Evolutionary conservation across 164 flowering plant genomes (phyloP).

Genomic region (Nymphaea colorata): DNA sequence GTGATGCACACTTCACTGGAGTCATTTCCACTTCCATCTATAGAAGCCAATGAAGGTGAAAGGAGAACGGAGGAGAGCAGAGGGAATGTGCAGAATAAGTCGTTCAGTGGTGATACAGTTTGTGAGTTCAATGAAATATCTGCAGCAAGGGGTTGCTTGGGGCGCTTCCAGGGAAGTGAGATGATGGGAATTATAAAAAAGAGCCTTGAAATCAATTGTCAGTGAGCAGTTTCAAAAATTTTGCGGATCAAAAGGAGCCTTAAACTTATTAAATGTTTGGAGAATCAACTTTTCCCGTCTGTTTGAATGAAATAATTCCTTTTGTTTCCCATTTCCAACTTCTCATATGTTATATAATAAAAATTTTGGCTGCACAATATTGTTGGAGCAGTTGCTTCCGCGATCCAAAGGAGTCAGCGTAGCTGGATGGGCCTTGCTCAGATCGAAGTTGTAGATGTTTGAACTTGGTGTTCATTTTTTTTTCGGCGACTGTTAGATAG

Average conservation of each 20-base stretch:
- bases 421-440: too few species aligned
- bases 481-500: too few species aligned
- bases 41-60: conserved; percentile 26
- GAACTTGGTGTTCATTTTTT: too few species aligned
- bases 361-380: too few species aligned
- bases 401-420: too few species aligned
- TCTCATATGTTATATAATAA: too few species aligned
- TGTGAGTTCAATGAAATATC: conserved; percentile 59
- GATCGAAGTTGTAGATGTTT: too few species aligned
- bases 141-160: conserved; percentile 88
- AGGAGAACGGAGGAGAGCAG: conserved; percentile 3
- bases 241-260: background rate
- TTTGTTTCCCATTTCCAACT: too few species aligned
- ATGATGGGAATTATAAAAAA: conserved; percentile 87
- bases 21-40: conserved; percentile 74
- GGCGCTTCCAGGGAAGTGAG: conserved; percentile 84
- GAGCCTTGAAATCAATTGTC: conserved; percentile 27
- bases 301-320: too few species aligned
- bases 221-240: background rate
- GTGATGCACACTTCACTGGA: conserved; percentile 48
- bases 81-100: conserved; percentile 6
- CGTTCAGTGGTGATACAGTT: conserved; percentile 67
- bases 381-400: too few species aligned
- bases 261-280: too few species aligned
- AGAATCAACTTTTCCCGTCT: background rate